Evolutionary conservation across 768 basidiomycete species (phyloP), one percentile per base, ranked within the genome.

Genomic region (Auriscalpium microsporum): DNA sequence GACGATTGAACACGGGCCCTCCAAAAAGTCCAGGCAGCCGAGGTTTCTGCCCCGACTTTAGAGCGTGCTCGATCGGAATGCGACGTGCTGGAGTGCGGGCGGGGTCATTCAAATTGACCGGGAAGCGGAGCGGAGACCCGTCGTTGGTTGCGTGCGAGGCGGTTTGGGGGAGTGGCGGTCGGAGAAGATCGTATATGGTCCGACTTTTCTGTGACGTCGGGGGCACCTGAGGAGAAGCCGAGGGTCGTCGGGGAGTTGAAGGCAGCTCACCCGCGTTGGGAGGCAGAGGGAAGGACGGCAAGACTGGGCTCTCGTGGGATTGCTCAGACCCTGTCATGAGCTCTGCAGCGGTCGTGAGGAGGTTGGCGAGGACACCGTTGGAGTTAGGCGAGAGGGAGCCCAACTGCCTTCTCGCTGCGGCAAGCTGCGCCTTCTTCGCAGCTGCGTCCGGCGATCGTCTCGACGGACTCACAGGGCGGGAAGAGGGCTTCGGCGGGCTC

Each of bases 331-430:
- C 28, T 28, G 28, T 28, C 28, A 28, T 28, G 28, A 28, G 9
- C 40, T 13, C 35, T 55, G 57, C 23, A 9, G 48, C 37, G 3
- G 49, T 23, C 16, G 53, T 38, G 13, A 54, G 46, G 37, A 57
- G 50, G 48, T 57, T 54, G 8, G 53, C 16, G 35, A 80, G 71
- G 40, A 76, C 60, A 52, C 64, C 66, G 40, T 70, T 69, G 45
- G 86, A 85, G 13, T 73, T 71, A 2, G 84, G 83, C n/a, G 84
- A 85, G 40, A 85, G 66, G 17, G 82, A 82, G 14, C 76, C 73
- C 28, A 82, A 66, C 64, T 78, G 77, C 55, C 77, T 72, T 38
- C 36, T 33, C 23, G 46, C 14, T 13, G 50, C 34, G 38, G 44
- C 37, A 54, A 8, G 21, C 19, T 9, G 23, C 16, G 37, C n/a